Evolutionary conservation across 2,329 filamentous ascomycete species (phyloP), one percentile per base, ranked within the genome.

Genomic region (Exophiala dermatitidis): DNA sequence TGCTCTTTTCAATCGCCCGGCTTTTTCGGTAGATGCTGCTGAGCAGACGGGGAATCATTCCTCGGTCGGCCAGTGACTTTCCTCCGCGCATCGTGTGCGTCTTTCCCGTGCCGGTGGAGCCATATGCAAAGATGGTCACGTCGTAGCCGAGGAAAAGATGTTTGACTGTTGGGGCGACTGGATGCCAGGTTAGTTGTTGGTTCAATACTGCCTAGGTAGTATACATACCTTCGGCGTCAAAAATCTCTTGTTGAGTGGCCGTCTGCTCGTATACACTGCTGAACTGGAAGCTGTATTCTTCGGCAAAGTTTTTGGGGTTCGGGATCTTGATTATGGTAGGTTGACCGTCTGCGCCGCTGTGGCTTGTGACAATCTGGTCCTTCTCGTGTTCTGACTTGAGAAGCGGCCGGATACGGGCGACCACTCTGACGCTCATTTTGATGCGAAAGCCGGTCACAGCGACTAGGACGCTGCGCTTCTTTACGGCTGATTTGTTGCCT

Each of bases 71-170:
- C 51, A 95, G 77, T 67, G 86, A 87, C 70, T 94, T 81, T 37
- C 90, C 90, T 60, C 90, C 90, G 60, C 90, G 84, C 90, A 96
- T 95, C 2, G 90, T 96, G 71, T 95, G 88, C 55, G 90, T 96
- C 73, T 96, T 96, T 52, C 90, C 90, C 0, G 90, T 95, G 44
- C 90, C 90, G 0, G 90, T 95, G 55, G 91, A 88, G 56, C 90
- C 90, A 68, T 96, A 95, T 30, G 90, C 90, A 66, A 96, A 95
- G 53, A 95, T 81, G 7, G 89, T 95, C 40, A 91, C 81, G 71
- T 94, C 88, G 66, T 89, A 83, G 53, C 88, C 93, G 71, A 85
- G 84, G 72, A 97, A 96, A 6, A 97, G 81, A 50, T 93, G 86
- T 69, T 95, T 96, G 59, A 96, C 77, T 47, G 90, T 90, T 1